Conservation (phyloP, 1,139 yeast genomes). For the Tardiomyces blankii region DNA sequence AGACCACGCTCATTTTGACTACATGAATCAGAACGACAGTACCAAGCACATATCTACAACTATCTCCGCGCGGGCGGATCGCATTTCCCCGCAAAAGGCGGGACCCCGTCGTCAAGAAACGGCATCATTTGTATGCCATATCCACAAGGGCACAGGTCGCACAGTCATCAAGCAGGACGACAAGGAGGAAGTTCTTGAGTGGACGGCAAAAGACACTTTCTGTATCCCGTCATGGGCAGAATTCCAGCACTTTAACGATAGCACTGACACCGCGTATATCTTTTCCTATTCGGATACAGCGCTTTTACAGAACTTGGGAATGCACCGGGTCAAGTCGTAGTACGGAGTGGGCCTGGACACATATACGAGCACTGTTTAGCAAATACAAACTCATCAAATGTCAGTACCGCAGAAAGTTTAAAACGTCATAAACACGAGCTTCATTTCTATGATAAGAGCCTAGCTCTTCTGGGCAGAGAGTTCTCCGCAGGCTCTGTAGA, state of each 20-base stretch:
- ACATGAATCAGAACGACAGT: conserved; percentile 1
- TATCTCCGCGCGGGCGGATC: not conserved
- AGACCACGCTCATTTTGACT: conserved; percentile 12
- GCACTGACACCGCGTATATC: conserved; percentile 10
- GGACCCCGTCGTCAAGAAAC: conserved; percentile 15
- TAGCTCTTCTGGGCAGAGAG: too few relatives aligned
- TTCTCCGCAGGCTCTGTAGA: too few relatives aligned
- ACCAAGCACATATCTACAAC: not conserved
- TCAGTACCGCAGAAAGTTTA: too few relatives aligned
- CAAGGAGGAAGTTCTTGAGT: conserved; percentile 7
- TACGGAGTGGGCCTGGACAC: too few relatives aligned
- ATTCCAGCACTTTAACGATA: conserved; percentile 14
- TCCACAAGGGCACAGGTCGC: conserved; percentile 14
- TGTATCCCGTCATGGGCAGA: conserved; percentile 18
- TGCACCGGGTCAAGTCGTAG: too few relatives aligned
- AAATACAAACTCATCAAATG: too few relatives aligned
- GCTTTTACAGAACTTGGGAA: conserved; percentile 12
- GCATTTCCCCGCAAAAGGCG: conserved; percentile 2
- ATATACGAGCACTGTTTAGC: too few relatives aligned
- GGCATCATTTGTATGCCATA: conserved; percentile 15
- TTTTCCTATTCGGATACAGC: conserved; percentile 16
- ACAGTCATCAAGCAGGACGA: conserved; percentile 10
- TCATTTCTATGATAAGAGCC: too few relatives aligned
- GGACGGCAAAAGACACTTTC: conserved; percentile 16
- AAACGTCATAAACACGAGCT: too few relatives aligned